phyloP scores from a whole-genome alignment of 2,329 filamentous ascomycete species.

The Sporothrix humicola region DNA sequence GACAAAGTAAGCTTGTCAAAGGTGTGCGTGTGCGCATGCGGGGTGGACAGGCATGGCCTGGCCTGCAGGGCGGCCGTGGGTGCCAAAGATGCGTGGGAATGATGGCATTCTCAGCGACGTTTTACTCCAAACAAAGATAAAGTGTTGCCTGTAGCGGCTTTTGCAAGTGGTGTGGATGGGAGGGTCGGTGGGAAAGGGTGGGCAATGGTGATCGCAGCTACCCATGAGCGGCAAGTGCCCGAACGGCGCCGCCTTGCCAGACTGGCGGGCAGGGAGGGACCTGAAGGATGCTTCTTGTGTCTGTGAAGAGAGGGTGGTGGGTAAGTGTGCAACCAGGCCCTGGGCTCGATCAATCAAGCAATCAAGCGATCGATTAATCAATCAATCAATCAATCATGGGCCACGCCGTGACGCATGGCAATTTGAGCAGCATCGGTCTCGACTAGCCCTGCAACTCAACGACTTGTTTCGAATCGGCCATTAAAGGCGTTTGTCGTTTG shows the following conservation, averaged over 20 bases:
- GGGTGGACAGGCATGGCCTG: constrained; percentile 2
- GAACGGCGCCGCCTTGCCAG: constrained; percentile 26
- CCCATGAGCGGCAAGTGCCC: constrained; percentile 31
- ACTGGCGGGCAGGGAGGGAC: constrained; percentile 11
- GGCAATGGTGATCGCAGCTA: constrained; percentile 26
- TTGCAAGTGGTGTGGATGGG: constrained; percentile 26
- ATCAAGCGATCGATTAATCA: no score
- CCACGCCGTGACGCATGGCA: not conserved
- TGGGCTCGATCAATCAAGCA: not conserved
- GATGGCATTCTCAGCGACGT: constrained; percentile 19
- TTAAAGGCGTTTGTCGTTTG: not conserved
- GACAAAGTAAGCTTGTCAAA: constrained; percentile 24
- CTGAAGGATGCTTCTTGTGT: not conserved
- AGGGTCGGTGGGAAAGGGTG: constrained; percentile 21
- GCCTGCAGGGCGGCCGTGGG: not conserved
- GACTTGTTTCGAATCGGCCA: not conserved
- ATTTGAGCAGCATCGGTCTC: constrained; percentile 6
- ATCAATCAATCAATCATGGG: no score
- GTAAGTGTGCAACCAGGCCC: constrained; percentile 8
- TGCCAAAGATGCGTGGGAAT: constrained; percentile 17
- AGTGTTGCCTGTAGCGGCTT: constrained; percentile 12
- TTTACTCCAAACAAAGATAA: not conserved
- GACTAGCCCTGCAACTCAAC: constrained; percentile 5
- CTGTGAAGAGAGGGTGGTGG: not conserved
- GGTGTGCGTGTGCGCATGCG: constrained; percentile 19